These are phyloP conservation scores for Penicillium sclerotiorum DNA, from an alignment of 2,329 filamentous ascomycete species.

Conservation along the genomic window DNA sequence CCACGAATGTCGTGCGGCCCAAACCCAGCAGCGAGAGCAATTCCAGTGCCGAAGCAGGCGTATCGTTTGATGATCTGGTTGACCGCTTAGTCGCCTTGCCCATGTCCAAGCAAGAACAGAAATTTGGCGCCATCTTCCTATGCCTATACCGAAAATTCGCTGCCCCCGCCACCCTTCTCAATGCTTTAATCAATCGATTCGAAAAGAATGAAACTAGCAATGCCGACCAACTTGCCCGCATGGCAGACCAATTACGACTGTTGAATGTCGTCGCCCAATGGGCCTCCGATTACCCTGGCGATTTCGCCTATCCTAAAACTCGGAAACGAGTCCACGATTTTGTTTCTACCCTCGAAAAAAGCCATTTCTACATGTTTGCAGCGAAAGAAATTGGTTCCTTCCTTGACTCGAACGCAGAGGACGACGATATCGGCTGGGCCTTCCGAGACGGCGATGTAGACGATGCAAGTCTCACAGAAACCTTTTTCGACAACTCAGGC, in stretches of 20 bases:
- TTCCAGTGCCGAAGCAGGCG: constrained; percentile 39
- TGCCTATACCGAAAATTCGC: constrained; percentile 94
- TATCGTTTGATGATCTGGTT: constrained; percentile 68
- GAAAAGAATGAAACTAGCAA: constrained; percentile 74
- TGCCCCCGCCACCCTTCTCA: constrained; percentile 75
- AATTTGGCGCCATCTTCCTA: constrained; percentile 86
- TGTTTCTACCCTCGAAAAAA: constrained; percentile 70
- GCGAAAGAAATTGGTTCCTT: constrained; percentile 82
- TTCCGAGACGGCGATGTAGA: constrained; percentile 69
- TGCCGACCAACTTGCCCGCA: constrained; percentile 74
- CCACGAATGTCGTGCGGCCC: constrained; percentile 32
- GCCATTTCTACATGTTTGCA: constrained; percentile 80
- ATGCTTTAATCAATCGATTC: constrained; percentile 65
- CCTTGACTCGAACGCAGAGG: constrained; percentile 74
- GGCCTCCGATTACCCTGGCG: constrained; percentile 86
- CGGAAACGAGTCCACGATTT: constrained; percentile 74
- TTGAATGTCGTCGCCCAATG: constrained; percentile 84
- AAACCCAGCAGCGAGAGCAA: constrained; percentile 36
- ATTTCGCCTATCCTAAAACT: constrained; percentile 81
- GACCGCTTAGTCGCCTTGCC: constrained; percentile 82
- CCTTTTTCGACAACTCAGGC: constrained; percentile 43
- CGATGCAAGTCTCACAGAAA: constrained; percentile 44
- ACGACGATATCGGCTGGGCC: constrained; percentile 94
- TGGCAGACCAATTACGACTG: constrained; percentile 78
- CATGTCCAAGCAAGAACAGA: constrained; percentile 82